Evolutionary conservation across 225 moss, liverwort and hornwort genomes (phyloP), one percentile per base, ranked within the genome.

Genomic region (Pseudoscleropodium purum): DNA sequence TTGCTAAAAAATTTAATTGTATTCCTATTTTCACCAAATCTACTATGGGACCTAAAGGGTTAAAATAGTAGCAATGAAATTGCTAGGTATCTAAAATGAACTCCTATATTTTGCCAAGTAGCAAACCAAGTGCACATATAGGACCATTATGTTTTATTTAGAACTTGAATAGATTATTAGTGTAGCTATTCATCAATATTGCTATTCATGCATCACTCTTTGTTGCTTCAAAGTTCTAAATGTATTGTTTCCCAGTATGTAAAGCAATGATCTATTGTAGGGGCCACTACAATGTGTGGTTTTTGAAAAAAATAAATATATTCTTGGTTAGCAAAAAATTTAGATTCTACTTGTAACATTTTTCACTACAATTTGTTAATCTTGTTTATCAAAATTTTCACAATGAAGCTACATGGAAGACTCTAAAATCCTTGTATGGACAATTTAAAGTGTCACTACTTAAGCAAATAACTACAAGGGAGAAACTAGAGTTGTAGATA

Each of bases 281-380:
- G 23, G 18, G 23, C 1, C 0, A 0, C 20, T 67, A 37, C 20
- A 37, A 36, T 2, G 5, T 37, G 20, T 67, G 31, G 4, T 67
- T 69, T n/a, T 21, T 2, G 2, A 21, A n/a, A 64, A n/a, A 69
- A n/a, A 3, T 69, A n/a, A 12, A n/a, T 69, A n/a, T 23, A n/a
- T n/a, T 69, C 4, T n/a, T 0, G 0, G 7, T 6, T n/a, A 69
- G 12, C 1, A 23, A 1, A 69, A 69, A 68, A 68, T 68, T 68
- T 0, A 21, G 12, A 21, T 2, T 68, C 11, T 37, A 37, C 37
- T 37, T 36, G 6, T 5, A 37, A 67, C 1, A 37, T 37, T 19
- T 37, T 67, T 67, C 3, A 66, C 19, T 36, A 66, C 9, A 37
- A 37, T 21, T 68, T 68, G 21, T 37, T 37, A 68, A 21, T 68